Conservation (phyloP, 2,329 filamentous ascomycete species). For the Diaporthe nobilis region DNA sequence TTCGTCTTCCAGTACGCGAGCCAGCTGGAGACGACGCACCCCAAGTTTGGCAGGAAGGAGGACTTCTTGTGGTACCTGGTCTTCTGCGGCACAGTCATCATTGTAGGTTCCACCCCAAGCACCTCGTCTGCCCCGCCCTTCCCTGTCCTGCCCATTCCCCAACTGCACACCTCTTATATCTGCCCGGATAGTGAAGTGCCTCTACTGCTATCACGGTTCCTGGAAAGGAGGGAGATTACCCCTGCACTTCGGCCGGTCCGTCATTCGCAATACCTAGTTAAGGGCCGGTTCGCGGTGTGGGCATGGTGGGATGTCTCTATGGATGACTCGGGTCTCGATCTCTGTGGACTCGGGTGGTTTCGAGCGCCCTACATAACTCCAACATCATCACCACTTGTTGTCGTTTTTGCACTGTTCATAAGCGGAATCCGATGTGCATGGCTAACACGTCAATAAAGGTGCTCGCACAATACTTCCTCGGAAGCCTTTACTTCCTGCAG, state of each 20-base stretch:
- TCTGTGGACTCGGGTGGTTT: slow-evolving; percentile 72
- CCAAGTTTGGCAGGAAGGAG: slow-evolving; percentile 81
- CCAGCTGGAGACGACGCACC: slow-evolving; percentile 78
- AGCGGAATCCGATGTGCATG: background rate
- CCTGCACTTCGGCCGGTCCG: slow-evolving; percentile 72
- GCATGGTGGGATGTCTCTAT: slow-evolving; percentile 83
- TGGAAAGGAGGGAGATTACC: slow-evolving; percentile 87
- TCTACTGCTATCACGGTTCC: slow-evolving; percentile 85
- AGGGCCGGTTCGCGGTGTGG: slow-evolving; percentile 75
- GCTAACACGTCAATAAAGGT: slow-evolving; percentile 53
- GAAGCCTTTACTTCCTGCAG: slow-evolving; percentile 65
- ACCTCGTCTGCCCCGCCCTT: slow-evolving; percentile 58
- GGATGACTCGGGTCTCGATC: slow-evolving; percentile 76
- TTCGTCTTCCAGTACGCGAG: slow-evolving; percentile 85
- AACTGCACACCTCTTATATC: slow-evolving; percentile 72
- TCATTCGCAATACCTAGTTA: slow-evolving; percentile 76
- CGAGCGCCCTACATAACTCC: slow-evolving; percentile 72
- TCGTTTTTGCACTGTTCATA: slow-evolving; percentile 36
- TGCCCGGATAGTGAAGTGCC: slow-evolving; percentile 79
- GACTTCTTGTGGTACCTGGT: slow-evolving; percentile 85
- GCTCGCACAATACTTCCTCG: slow-evolving; percentile 66
- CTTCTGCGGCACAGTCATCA: slow-evolving; percentile 78
- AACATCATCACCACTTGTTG: slow-evolving; percentile 43
- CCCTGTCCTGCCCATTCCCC: slow-evolving; percentile 48
- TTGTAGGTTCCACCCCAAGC: slow-evolving; percentile 74